Evolutionary conservation across 2,329 filamentous ascomycete species (phyloP).

Genomic region (Sclerotinia borealis): DNA sequence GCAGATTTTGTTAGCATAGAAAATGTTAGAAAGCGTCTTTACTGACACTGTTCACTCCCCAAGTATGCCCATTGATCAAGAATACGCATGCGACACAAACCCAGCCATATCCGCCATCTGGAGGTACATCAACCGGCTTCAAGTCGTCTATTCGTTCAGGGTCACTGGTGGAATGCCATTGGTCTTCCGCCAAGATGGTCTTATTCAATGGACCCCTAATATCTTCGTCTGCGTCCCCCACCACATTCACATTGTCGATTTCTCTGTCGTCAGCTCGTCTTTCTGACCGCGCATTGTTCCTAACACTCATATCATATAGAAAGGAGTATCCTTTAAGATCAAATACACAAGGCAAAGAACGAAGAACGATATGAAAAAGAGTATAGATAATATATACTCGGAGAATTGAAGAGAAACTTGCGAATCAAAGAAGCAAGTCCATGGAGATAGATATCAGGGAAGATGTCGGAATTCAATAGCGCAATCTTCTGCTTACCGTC

Average conservation of each 20-base stretch:
- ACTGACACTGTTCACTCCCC: conserved; percentile 36
- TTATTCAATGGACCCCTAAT: background rate
- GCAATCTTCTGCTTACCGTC: background rate
- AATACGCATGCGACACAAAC: conserved; percentile 42
- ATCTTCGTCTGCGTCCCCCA: background rate
- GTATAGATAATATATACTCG: background rate
- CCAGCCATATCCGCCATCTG: conserved; percentile 54
- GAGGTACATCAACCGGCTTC: conserved; percentile 36
- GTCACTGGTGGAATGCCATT: background rate
- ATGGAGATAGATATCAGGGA: background rate
- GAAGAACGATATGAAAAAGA: background rate
- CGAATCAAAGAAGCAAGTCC: background rate
- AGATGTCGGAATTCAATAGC: background rate
- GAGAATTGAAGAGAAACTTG: background rate
- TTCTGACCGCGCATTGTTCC: background rate
- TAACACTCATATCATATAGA: background rate
- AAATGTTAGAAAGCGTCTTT: conserved; percentile 11
- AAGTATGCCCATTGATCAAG: conserved; percentile 42
- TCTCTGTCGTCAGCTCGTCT: background rate
- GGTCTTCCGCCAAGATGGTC: background rate
- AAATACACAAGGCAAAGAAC: background rate
- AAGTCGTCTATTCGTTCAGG: background rate
- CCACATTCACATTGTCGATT: background rate
- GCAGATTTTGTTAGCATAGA: conserved; percentile 6
- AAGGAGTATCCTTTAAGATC: background rate